Conservation (phyloP, 2,329 filamentous ascomycete species). For the Acephala macrosclerotiorum region DNA sequence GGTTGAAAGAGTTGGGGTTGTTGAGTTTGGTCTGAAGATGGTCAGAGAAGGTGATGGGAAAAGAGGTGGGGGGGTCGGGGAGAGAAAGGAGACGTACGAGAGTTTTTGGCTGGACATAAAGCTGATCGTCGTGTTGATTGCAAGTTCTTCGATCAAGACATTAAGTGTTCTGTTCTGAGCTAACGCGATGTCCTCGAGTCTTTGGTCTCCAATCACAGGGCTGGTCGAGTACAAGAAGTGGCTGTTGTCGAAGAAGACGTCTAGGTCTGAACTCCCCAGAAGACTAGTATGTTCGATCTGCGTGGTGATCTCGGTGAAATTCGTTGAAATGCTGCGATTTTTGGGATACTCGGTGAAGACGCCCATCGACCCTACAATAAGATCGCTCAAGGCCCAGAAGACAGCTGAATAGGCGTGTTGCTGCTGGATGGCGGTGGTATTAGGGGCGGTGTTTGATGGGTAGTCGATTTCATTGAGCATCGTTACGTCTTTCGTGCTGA, state of each 20-base stretch:
- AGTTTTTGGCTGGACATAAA: constrained; percentile 23
- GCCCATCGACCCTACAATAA: constrained; percentile 31
- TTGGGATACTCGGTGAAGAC: constrained; percentile 6
- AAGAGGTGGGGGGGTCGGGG: not conserved
- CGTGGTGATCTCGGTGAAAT: constrained; percentile 26
- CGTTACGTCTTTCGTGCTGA: constrained; percentile 8
- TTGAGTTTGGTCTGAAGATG: no score
- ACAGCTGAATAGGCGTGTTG: constrained; percentile 31
- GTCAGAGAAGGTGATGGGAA: no score
- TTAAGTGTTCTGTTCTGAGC: constrained; percentile 21
- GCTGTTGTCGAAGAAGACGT: constrained; percentile 30
- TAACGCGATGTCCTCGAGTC: constrained; percentile 19
- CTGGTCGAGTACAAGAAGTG: constrained; percentile 3
- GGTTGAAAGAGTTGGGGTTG: no score
- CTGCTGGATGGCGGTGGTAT: constrained; percentile 9
- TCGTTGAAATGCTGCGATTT: not conserved
- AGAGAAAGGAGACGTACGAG: constrained; percentile 12
- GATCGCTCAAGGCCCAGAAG: constrained; percentile 28
- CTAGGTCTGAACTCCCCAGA: constrained; percentile 28
- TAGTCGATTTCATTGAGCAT: constrained; percentile 20
- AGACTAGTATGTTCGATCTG: constrained; percentile 28
- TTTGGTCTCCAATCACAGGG: constrained; percentile 11
- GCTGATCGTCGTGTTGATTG: constrained; percentile 22
- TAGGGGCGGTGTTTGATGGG: constrained; percentile 7
- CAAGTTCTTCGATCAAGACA: constrained; percentile 19